A percentile compares a stretch with the other conserved stretches of the same genome.
These are phyloP conservation scores for Pythium utonaiense DNA, from an alignment of 352 stramenopile genomes.

Conservation along the genomic window DNA sequence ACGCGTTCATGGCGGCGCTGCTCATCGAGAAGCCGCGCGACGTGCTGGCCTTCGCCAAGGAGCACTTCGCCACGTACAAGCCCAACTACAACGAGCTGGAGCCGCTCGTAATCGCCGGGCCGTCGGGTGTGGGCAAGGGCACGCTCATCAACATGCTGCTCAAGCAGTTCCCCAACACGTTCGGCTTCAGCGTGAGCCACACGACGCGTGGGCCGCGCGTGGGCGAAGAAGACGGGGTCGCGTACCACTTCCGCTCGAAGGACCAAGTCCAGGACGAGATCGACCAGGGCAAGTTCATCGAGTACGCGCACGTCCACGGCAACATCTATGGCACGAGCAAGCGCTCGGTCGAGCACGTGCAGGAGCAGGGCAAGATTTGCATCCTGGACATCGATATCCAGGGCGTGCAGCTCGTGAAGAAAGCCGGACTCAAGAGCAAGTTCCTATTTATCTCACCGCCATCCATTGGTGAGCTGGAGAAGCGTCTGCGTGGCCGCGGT, in stretches of 20 bases:
- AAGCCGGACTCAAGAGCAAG: slow-evolving; percentile 82
- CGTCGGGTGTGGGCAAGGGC: slow-evolving; percentile 92
- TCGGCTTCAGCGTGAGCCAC: slow-evolving; percentile 97
- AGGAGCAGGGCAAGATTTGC: slow-evolving; percentile 94
- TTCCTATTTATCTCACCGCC: slow-evolving; percentile 97
- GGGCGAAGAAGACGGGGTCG: slow-evolving; percentile 93
- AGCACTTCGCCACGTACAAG: slow-evolving; percentile 79
- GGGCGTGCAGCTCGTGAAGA: slow-evolving; percentile 94
- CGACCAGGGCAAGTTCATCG: slow-evolving; percentile 93
- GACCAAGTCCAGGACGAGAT: slow-evolving; percentile 94
- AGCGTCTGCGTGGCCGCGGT: slow-evolving; percentile 90
- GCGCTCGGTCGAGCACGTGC: slow-evolving; percentile 89
- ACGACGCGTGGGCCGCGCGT: slow-evolving; percentile 93
- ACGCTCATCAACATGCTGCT: slow-evolving; percentile 95
- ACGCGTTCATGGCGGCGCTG: slow-evolving; percentile 82
- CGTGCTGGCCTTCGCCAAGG: slow-evolving; percentile 72
- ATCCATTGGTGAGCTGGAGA: slow-evolving; percentile 93
- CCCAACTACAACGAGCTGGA: slow-evolving; percentile 49
- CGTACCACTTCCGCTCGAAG: slow-evolving; percentile 97
- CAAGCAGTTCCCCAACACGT: slow-evolving; percentile 73
- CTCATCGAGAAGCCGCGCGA: slow-evolving; percentile 85
- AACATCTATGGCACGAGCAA: slow-evolving; percentile 98
- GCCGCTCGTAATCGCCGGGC: slow-evolving; percentile 90
- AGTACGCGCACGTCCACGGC: slow-evolving; percentile 96
- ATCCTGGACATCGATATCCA: slow-evolving; percentile 99